Evolutionary conservation across 257 asterid species (phyloP), one percentile per base, ranked within the genome.

Genomic region (Solanum chmielewskii): DNA sequence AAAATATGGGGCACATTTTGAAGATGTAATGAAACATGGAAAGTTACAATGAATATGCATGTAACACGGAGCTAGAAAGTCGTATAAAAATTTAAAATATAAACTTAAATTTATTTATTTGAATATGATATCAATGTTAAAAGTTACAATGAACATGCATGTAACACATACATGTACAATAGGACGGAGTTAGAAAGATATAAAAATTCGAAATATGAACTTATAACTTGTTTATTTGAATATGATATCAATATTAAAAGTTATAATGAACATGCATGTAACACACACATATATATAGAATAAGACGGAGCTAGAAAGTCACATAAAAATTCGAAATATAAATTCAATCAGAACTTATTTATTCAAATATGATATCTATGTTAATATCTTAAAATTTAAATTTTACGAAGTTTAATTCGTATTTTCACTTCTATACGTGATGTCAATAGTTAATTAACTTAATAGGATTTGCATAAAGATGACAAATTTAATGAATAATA

Each of bases 361-460:
- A 73, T 0, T 20, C 1, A 3, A 3, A 73, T 73, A 0, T 33
- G 0, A 11, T 33, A 11, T 71, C 2, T 0, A 16, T 4, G 1
- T 11, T 71, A 18, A 16, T 16, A 52, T 52, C 18, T 4, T 71
- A 33, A 11, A 71, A 8, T 33, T 71, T 16, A 7, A 8, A 71
- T 4, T 18, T 73, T 9, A 73, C 4, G 10, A 16, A 52, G 1
- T 52, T 16, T 16, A 52, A 52, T 52, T 52, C 0, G 23, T 52
- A 2, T 52, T 0, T 16, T 6, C 23, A 16, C 23, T 52, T 52
- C 23, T 52, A 52, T 16, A 52, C 9, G 21, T 49, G 16, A 14
- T 15, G 21, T 15, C 39, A 70, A 70, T 70, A 70, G 35, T 70
- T 70, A 70, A 31, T 70, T 15, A 15, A 71, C 77, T 52, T 52